phyloP scores from a whole-genome alignment of 2,329 filamentous ascomycete genomes.

The Leptographium wingfieldii region DNA sequence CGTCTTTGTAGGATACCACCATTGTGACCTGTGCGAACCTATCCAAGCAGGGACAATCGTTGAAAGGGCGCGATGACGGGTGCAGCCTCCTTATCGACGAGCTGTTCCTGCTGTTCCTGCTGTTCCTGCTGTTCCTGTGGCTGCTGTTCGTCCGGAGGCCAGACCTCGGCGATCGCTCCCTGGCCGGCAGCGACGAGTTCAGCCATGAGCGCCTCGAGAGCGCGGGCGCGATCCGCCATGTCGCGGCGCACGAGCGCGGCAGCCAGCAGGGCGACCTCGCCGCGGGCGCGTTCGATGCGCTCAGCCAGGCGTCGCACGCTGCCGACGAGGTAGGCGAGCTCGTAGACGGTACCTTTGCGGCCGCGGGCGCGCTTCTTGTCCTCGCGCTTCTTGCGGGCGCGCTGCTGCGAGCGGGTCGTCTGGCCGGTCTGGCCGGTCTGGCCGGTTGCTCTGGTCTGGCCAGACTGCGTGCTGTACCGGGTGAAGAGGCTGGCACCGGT shows the following conservation, averaged over 20 bases:
- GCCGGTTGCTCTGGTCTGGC: constrained; percentile 23
- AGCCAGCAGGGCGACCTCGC: constrained; percentile 63
- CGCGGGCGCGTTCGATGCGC: constrained; percentile 58
- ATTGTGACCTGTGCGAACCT: background rate
- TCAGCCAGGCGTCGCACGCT: constrained; percentile 74
- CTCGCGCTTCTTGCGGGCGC: constrained; percentile 73
- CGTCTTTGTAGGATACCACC: background rate
- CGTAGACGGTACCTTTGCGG: constrained; percentile 94
- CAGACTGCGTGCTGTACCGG: constrained; percentile 56
- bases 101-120: background rate
- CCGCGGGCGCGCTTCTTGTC: constrained; percentile 91
- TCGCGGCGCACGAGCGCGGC: constrained; percentile 63
- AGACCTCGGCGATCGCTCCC: constrained; percentile 59
- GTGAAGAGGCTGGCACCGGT: constrained; percentile 88
- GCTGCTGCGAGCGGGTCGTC: constrained; percentile 33
- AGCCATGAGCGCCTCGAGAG: constrained; percentile 59
- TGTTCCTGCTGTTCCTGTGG: background rate
- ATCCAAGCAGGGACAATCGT: constrained; percentile 38
- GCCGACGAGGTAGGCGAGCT: constrained; percentile 92
- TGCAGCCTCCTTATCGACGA: constrained; percentile 22
- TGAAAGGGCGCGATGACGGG: constrained; percentile 36
- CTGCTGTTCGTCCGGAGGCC: constrained; percentile 17
- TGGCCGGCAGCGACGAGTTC: constrained; percentile 63
- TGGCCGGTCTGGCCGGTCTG: constrained; percentile 7
- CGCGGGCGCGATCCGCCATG: constrained; percentile 78